Evolutionary conservation across 331 rosid genomes (phyloP), one percentile per base, ranked within the genome.

Genomic region (Malus hybrid): DNA sequence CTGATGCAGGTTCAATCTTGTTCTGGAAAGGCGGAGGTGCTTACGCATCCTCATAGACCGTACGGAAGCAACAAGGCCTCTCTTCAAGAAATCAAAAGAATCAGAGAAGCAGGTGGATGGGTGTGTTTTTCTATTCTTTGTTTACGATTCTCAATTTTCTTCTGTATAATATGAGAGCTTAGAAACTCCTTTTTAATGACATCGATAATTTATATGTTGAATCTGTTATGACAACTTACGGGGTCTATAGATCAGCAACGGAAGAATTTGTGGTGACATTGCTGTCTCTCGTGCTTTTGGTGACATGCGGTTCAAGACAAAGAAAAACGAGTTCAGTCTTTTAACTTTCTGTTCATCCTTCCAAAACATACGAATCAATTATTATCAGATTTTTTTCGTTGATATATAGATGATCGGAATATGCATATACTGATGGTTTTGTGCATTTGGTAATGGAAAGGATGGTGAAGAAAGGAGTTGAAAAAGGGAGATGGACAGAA

Each of bases 31-130:
- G 86, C 88, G 32, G 93, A 95, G 81, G 83, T 84, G 42, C 83
- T 95, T 84, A 92, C 97, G 36, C 85, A 80, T 82, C 93, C 97
- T 67, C 99, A 95, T 83, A 84, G 99, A 72, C 99, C 99, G 9
- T 90, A 89, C 74, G 99, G 99, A 83, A 95, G 79, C 83, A 92
- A 86, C 89, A 87, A 75, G 62, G 78, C 55, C 78, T 86, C 96
- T 75, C 93, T 92, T 52, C 88, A 92, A 86, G 99, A 95, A 83
- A 86, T 95, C 76, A 90, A 64, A 86, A 92, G 99, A 89, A 86
- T 95, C 83, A 89, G 97, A 89, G 97, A 92, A 74, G 99, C 99
- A 92, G 97, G 99, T 88, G 99, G 99, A 89, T 95, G 99, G 99
- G 99, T 95, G 97, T 92, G 99, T 92, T 88, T 87, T 84, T 83